Evolutionary conservation across 176 grass and related monocot genomes (phyloP).

Genomic region (Aechmea fasciata): DNA sequence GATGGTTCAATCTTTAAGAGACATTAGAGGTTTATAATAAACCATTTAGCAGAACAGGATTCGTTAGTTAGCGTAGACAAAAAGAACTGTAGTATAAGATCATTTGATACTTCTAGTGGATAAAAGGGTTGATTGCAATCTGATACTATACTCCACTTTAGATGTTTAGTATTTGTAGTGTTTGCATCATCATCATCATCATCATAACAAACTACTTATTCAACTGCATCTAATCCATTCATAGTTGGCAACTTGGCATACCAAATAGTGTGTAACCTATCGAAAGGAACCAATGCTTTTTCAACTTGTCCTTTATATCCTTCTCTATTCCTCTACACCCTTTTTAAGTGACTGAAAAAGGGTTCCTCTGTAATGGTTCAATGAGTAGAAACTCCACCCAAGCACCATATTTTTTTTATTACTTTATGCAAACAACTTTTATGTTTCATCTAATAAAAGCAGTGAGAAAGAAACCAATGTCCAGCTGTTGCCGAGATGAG

Average conservation of each 20-base stretch:
- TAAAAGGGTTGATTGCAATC: neutral
- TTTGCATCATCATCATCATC: neutral
- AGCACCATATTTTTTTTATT: neutral
- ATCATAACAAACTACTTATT: neutral
- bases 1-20: no score
- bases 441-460: neutral
- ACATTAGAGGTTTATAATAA: no score
- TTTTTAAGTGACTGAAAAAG: no score
- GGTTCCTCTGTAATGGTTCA: neutral
- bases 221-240: neutral
- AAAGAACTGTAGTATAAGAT: neutral
- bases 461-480: neutral
- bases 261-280: neutral
- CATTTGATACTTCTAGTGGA: neutral
- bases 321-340: neutral
- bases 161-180: neutral
- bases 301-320: neutral
- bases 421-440: neutral
- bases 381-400: constrained; percentile 15
- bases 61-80: no score
- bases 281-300: neutral
- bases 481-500: neutral
- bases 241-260: neutral
- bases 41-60: no score
- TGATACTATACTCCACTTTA: neutral